Evolutionary conservation across 148 eudicot species (phyloP), one percentile per base, ranked within the genome.

Genomic region (Drosera capensis): DNA sequence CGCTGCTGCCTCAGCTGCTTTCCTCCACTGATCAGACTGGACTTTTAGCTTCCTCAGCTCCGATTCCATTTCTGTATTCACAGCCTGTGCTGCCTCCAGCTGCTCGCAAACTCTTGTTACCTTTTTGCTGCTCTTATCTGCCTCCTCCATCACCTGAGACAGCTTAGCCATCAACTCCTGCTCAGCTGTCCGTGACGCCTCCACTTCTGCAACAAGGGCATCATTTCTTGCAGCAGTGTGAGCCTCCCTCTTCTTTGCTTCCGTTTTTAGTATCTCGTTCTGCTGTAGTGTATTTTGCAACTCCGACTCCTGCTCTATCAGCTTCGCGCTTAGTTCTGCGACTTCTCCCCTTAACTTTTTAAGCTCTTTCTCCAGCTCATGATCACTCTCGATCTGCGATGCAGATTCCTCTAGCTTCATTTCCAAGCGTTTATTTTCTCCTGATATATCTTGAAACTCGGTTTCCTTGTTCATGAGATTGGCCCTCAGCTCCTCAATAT

Each of bases 1-100:
- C 0, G 95, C 95, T 14, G 95, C 95, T 30, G 90, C 95, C 56
- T 85, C 90, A 1, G 90, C 95, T 0, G 99, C 99, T 59, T 90
- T 90, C 47, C 93, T 71, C 99, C 99, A 90, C 45, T 90, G 99
- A 66, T 90, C 99, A 1, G 95, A 84, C 51, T 84, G 99, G 8
- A 90, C 81, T 23, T 75, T 82, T 52, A 90, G 73, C 66, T 58
- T 80, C 62, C 60, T 90, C 99, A 85, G 84, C 70, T 90, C 99
- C 0, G 28, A 25, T 59, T 81, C 94, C 42, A 90, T 15, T 14
- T 53, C 72, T 41, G 68, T 75, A 46, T 70, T 81, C 17, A 57
- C 76, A 5, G 45, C 68, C 56, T 71, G 75, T 3, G 46, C 51
- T 0, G 43, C 69, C 55, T 68, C 54, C 20, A 85, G 46, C 57